phyloP scores from a whole-genome alignment of 495 filamentous ascomycete species.

The Daldinia grandis region DNA sequence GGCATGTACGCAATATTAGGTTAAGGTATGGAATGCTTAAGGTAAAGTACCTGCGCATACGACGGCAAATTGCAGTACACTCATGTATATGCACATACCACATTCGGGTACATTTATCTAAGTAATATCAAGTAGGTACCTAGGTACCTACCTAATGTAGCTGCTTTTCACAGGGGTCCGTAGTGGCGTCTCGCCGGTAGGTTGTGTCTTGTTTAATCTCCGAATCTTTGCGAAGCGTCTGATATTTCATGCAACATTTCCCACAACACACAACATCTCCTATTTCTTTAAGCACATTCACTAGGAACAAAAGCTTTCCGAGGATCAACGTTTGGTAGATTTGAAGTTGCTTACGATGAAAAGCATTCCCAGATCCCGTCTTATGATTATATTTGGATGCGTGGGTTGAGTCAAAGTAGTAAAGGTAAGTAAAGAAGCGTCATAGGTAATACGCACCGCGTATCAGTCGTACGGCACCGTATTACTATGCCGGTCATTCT shows the following conservation, averaged over 20 bases:
- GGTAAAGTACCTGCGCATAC: not conserved
- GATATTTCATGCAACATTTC: not conserved
- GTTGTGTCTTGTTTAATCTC: not conserved
- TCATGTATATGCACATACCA: not conserved
- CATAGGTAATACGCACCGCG: not conserved
- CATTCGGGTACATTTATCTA: not conserved
- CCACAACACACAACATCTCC: too few relatives aligned
- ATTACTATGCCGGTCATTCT: not conserved
- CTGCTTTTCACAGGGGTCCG: not conserved
- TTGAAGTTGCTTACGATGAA: slow-evolving; percentile 1
- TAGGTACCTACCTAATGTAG: not conserved
- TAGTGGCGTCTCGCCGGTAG: not conserved
- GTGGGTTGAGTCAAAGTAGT: slow-evolving; percentile 6
- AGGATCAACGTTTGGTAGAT: slow-evolving; percentile 2
- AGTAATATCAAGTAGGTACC: not conserved
- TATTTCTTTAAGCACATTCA: not conserved
- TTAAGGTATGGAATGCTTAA: not conserved
- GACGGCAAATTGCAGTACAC: not conserved
- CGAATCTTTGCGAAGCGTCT: not conserved
- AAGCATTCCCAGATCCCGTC: slow-evolving; percentile 18
- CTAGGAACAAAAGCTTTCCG: not conserved
- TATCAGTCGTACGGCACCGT: not conserved
- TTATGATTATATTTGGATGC: slow-evolving; percentile 8
- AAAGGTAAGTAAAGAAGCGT: slow-evolving; percentile 9
- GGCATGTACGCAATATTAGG: not conserved